These are phyloP conservation scores for Botrytis elliptica DNA, from an alignment of 2,329 filamentous ascomycete species.

Conservation along the genomic window DNA sequence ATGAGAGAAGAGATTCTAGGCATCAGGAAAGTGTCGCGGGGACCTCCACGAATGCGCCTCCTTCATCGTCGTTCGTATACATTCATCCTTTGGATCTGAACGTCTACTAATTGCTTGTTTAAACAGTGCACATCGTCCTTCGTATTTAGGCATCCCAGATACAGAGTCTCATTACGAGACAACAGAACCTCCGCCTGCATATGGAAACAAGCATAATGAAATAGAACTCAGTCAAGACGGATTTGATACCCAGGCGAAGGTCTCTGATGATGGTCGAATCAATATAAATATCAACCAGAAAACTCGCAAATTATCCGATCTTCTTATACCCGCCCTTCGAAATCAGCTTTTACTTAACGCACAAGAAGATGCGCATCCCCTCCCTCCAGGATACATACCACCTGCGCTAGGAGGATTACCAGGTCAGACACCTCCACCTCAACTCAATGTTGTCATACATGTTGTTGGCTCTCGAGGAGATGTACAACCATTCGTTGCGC, in stretches of 20 bases:
- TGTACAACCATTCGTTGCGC: conserved; percentile 72
- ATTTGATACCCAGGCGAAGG: conserved; percentile 59
- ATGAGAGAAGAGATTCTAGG: conserved; percentile 19
- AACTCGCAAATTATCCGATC: conserved; percentile 61
- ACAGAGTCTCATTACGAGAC: conserved; percentile 23
- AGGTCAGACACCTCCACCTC: conserved; percentile 56
- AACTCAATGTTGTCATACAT: conserved; percentile 70
- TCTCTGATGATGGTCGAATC: conserved; percentile 73
- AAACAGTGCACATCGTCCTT: neutral
- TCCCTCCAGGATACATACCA: conserved; percentile 70
- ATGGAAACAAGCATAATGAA: conserved; percentile 56
- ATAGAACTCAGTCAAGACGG: conserved; percentile 61
- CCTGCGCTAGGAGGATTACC: conserved; percentile 67
- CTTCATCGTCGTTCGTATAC: conserved; percentile 15
- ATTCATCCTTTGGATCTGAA: neutral
- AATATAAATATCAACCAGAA: conserved; percentile 78
- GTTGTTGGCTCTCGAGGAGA: conserved; percentile 74
- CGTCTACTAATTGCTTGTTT: neutral
- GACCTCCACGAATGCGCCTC: neutral
- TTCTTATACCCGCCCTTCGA: conserved; percentile 65
- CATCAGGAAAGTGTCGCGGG: neutral
- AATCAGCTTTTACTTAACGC: conserved; percentile 46
- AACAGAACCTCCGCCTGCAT: conserved; percentile 50
- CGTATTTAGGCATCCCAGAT: conserved; percentile 29
- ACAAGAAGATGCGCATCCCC: conserved; percentile 48